Evolutionary conservation across 805 yeast genomes (phyloP), one percentile per base, ranked within the genome.

Genomic region (Priceomyces carsonii): DNA sequence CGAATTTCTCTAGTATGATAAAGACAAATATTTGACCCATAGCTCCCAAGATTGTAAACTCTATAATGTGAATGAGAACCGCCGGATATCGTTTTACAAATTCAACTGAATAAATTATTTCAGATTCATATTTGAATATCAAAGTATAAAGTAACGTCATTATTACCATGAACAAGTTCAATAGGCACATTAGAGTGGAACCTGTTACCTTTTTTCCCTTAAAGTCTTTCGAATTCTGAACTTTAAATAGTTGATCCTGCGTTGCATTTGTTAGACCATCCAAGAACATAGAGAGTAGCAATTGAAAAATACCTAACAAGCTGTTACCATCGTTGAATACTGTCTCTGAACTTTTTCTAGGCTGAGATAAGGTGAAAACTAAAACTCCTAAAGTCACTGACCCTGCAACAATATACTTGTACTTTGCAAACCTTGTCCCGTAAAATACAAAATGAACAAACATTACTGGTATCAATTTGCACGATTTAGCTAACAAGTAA

Each of bases 381-480:
- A 78, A 70, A 8, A 93, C 97, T 2, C 99, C 99, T 0, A 64
- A 33, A 1, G 97, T 90, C 15, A 93, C 91, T n/a, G 75, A 51
- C 0, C 66, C 44, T 0, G 95, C 96, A 13, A 91, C 95, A 10
- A 76, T 40, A 54, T 85, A 85, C 60, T 93, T 93, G 61, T 82
- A 79, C 2, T 59, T 36, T 0, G 96, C 89, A 57, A 87, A 91
- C 35, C 61, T 63, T 3, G 85, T 77, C 27, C 83, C 71, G 61
- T 89, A 91, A 8, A 86, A 49, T 10, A 79, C 47, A 38, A 82
- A 63, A 51, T 89, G 96, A 3, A 93, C 85, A 21, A 85, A 55
- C 83, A 93, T 80, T n/a, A 91, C 95, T 0, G 99, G 99, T 15
- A 93, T 78, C 58, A 93, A 71, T 52, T 93, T 93, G 57, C 98